These are phyloP conservation scores for Colletotrichum orchidophilum DNA, from an alignment of 2,329 filamentous ascomycete genomes.

Conservation along the genomic window DNA sequence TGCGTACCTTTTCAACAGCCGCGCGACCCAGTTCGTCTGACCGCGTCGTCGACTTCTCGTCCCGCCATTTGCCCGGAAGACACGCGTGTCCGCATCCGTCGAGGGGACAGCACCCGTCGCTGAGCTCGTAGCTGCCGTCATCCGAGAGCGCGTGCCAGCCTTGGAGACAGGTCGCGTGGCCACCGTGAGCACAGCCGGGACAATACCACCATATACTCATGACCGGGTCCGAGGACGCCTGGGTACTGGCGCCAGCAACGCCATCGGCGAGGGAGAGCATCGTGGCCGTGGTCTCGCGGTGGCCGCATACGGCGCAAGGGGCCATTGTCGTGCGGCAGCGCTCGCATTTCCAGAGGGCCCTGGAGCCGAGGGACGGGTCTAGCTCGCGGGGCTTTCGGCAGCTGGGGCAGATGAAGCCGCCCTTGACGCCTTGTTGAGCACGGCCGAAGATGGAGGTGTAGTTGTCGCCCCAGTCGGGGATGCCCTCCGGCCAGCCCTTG, in stretches of 20 bases:
- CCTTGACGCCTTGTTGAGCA: conserved; percentile 64
- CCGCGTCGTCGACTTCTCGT: conserved; percentile 54
- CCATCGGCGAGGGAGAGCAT: conserved; percentile 38
- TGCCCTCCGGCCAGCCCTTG: conserved; percentile 61
- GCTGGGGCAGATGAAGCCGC: conserved; percentile 62
- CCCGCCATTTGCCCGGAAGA: conserved; percentile 64
- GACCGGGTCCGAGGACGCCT: conserved; percentile 37
- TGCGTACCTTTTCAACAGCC: conserved; percentile 52
- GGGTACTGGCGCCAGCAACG: neutral
- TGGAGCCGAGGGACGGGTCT: conserved; percentile 54
- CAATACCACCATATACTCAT: conserved; percentile 70
- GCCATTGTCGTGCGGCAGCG: conserved; percentile 63
- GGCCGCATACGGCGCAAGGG: conserved; percentile 67
- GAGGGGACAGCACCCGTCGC: conserved; percentile 70
- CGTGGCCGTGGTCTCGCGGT: conserved; percentile 56
- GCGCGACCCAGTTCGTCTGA: conserved; percentile 63
- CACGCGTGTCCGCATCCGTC: conserved; percentile 73
- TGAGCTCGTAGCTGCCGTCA: conserved; percentile 40
- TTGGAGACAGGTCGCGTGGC: conserved; percentile 67
- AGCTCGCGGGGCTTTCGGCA: conserved; percentile 67
- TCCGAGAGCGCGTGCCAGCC: conserved; percentile 62
- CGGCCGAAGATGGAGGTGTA: conserved; percentile 64
- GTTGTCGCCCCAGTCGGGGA: conserved; percentile 62
- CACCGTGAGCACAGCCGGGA: conserved; percentile 69
- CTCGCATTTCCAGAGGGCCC: conserved; percentile 66